These are phyloP conservation scores for Penicillium paradoxum DNA, from an alignment of 495 filamentous ascomycete species.

Conservation along the genomic window DNA sequence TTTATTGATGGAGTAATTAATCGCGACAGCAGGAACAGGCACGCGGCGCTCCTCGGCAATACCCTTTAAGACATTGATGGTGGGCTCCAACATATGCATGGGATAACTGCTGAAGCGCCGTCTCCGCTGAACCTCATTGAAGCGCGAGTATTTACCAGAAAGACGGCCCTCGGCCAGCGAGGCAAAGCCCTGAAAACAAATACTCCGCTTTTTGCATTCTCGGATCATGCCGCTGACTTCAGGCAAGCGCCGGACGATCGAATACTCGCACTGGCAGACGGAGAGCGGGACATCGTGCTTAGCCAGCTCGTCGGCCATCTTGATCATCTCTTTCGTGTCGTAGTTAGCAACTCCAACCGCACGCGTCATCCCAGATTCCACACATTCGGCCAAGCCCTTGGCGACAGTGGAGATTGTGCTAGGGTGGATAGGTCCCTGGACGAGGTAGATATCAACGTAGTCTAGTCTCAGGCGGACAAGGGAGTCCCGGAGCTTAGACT, in stretches of 20 bases:
- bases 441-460: neutral
- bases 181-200: constrained; percentile 27
- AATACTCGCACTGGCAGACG: constrained; percentile 27
- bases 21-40: constrained; percentile 30
- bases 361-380: constrained; percentile 30
- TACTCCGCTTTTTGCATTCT: constrained; percentile 18
- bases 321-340: constrained; percentile 33
- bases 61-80: constrained; percentile 22
- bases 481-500: constrained; percentile 15
- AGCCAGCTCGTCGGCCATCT: constrained; percentile 27
- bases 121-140: constrained; percentile 14
- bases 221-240: constrained; percentile 22
- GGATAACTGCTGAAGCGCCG: constrained; percentile 28
- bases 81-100: constrained; percentile 24
- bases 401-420: constrained; percentile 12
- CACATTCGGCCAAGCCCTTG: constrained; percentile 34
- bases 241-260: constrained; percentile 20
- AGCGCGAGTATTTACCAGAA: constrained; percentile 22
- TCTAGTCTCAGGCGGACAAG: constrained; percentile 64
- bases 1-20: constrained; percentile 40
- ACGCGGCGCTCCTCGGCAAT: constrained; percentile 24
- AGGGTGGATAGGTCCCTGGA: no score
- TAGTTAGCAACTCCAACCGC: constrained; percentile 42
- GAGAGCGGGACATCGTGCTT: constrained; percentile 15
- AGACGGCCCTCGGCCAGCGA: constrained; percentile 20